Evolutionary conservation across 1,284 basidiomycete species (phyloP).

Genomic region (Sporisorium reilianum): DNA sequence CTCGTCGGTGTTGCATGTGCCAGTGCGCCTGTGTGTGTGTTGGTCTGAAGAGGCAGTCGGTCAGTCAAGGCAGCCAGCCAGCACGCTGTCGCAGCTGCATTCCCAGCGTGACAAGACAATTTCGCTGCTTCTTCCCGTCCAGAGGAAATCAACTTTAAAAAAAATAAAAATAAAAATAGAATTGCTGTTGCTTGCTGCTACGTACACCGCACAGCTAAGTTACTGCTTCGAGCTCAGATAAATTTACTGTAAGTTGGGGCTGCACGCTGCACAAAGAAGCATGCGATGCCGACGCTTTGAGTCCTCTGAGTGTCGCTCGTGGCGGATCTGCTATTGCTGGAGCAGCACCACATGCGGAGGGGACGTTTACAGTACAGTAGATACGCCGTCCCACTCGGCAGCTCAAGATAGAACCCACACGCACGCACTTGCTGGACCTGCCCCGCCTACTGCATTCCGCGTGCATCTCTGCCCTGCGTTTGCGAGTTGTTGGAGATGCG

Average conservation of each 20-base stretch:
- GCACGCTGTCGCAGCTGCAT: neutral
- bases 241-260: no score
- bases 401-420: neutral
- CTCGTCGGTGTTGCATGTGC: neutral
- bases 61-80: neutral
- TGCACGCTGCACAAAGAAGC: neutral
- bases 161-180: neutral
- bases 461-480: no score
- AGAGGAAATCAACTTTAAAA: neutral
- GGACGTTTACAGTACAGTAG: no score
- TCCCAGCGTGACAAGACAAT: no score
- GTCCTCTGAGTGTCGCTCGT: neutral
- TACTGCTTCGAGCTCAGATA: no score
- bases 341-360: neutral
- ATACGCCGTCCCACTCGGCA: neutral
- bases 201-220: neutral
- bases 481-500: slow-evolving; percentile 6
- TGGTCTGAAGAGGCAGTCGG: slow-evolving; percentile 1
- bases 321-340: neutral
- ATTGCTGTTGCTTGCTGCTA: neutral
- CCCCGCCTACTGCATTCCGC: neutral
- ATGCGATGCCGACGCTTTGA: neutral
- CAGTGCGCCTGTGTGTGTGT: slow-evolving; percentile 1
- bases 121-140: slow-evolving; percentile 7
- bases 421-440: neutral